Evolutionary conservation across 2,329 filamentous ascomycete genomes (phyloP).

Genomic region (Fusarium musae): DNA sequence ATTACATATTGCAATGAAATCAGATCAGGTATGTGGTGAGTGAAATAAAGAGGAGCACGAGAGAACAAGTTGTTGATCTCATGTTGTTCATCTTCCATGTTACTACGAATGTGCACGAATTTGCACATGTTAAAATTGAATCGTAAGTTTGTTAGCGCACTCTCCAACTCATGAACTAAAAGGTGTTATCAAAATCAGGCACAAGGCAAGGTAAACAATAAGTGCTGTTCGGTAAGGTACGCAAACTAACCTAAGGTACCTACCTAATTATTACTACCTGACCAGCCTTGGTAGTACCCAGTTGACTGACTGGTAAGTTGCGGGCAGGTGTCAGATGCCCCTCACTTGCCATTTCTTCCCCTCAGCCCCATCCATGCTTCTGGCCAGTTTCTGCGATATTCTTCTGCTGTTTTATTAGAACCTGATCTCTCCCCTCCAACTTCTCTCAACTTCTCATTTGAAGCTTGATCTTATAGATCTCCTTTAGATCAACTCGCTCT

Average conservation of each 20-base stretch:
- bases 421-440: slow-evolving; percentile 5
- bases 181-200: slow-evolving; percentile 15
- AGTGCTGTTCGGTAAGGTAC: background rate
- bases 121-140: slow-evolving; percentile 9
- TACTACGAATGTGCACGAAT: background rate
- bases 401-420: slow-evolving; percentile 11
- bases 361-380: slow-evolving; percentile 21
- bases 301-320: slow-evolving; percentile 9
- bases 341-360: slow-evolving; percentile 24
- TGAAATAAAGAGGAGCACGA: background rate
- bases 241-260: background rate
- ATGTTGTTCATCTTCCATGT: background rate
- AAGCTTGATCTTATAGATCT: background rate
- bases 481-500: background rate
- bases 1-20: background rate
- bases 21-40: background rate
- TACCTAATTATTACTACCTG: background rate
- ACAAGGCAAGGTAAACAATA: slow-evolving; percentile 12
- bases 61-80: background rate
- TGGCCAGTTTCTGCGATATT: slow-evolving; percentile 25
- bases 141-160: slow-evolving; percentile 9
- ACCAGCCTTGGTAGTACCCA: background rate
- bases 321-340: slow-evolving; percentile 22
- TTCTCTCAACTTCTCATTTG: background rate
- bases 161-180: slow-evolving; percentile 10